A percentile compares a stretch with the other conserved stretches of the same genome.
phyloP scores from a whole-genome alignment of 345 rosid genomes.

The Iberis pinnata region DNA sequence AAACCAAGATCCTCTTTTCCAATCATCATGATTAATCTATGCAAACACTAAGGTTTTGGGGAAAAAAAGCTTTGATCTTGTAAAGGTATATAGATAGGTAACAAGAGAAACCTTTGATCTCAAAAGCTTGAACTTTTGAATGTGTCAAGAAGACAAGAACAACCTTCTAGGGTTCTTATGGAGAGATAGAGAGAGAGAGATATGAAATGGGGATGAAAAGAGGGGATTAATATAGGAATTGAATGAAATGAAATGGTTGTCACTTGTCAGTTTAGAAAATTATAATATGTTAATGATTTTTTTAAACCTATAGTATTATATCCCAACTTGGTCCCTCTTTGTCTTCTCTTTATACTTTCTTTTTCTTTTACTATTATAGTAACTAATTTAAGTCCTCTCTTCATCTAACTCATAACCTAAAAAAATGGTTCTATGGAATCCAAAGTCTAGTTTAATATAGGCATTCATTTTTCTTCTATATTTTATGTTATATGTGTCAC shows the following conservation, averaged over 20 bases:
- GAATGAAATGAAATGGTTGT: slow-evolving; percentile 24
- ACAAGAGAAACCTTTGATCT: slow-evolving; percentile 19
- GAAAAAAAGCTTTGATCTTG: not conserved
- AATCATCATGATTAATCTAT: slow-evolving; percentile 35
- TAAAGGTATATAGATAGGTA: slow-evolving; percentile 2
- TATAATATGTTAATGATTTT: slow-evolving; percentile 13
- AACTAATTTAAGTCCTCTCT: slow-evolving; percentile 2
- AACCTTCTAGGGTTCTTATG: slow-evolving; percentile 21
- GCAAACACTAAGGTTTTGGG: not conserved
- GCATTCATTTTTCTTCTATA: not conserved
- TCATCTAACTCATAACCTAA: slow-evolving; percentile 14
- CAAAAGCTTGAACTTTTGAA: not conserved
- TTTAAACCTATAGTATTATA: slow-evolving; percentile 24
- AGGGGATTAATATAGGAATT: slow-evolving; percentile 19
- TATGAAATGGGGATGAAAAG: slow-evolving; percentile 14
- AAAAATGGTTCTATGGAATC: slow-evolving; percentile 24
- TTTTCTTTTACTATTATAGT: slow-evolving; percentile 11
- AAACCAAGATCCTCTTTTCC: slow-evolving; percentile 78
- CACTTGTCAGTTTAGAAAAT: slow-evolving; percentile 26
- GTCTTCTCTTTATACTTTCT: slow-evolving; percentile 16
- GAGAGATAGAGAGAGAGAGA: slow-evolving; percentile 9
- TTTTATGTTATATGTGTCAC: too few relatives aligned
- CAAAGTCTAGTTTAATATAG: slow-evolving; percentile 14
- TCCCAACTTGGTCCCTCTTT: slow-evolving; percentile 27
- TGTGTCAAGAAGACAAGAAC: slow-evolving; percentile 16